A percentile compares a stretch with the other conserved stretches of the same genome.
Evolutionary conservation across 768 basidiomycete species (phyloP).

Genomic region (Hygrocybe coccinea): DNA sequence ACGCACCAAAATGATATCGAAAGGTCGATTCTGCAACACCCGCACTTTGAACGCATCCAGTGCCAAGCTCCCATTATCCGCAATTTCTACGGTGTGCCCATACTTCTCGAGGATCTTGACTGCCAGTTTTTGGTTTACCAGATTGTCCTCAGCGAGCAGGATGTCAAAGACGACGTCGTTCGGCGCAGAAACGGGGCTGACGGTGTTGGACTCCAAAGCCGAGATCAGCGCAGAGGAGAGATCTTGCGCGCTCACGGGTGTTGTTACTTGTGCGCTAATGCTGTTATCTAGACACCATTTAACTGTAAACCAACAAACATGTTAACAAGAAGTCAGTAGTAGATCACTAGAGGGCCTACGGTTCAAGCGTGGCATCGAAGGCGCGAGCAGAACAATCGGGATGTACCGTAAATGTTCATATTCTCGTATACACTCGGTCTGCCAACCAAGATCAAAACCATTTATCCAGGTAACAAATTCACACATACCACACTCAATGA

Average conservation of each 20-base stretch:
- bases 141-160: conserved; percentile 92
- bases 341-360: conserved; percentile 42
- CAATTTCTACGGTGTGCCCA: conserved; percentile 92
- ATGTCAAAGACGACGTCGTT: conserved; percentile 89
- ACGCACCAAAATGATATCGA: conserved; percentile 87
- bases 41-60: conserved; percentile 87
- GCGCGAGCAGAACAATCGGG: conserved; percentile 86
- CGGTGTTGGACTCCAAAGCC: conserved; percentile 91
- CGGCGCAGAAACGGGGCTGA: conserved; percentile 78
- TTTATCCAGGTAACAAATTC: conserved; percentile 6
- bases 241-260: conserved; percentile 83
- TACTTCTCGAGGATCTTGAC: conserved; percentile 96
- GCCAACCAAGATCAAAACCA: conserved; percentile 6
- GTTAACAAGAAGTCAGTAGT: conserved; percentile 3
- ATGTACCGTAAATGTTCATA: conserved; percentile 94
- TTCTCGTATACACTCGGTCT: conserved; percentile 89
- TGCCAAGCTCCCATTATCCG: conserved; percentile 93
- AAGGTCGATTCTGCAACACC: conserved; percentile 64
- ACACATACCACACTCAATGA: conserved; percentile 72
- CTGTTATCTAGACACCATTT: conserved; percentile 98
- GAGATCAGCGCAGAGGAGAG: conserved; percentile 88
- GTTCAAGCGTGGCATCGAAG: conserved; percentile 69
- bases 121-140: conserved; percentile 93
- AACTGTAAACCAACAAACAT: conserved; percentile 41
- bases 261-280: conserved; percentile 91